Evolutionary conservation across 176 grass and related monocot species (phyloP).

Genomic region (Alloteropsis semialata): DNA sequence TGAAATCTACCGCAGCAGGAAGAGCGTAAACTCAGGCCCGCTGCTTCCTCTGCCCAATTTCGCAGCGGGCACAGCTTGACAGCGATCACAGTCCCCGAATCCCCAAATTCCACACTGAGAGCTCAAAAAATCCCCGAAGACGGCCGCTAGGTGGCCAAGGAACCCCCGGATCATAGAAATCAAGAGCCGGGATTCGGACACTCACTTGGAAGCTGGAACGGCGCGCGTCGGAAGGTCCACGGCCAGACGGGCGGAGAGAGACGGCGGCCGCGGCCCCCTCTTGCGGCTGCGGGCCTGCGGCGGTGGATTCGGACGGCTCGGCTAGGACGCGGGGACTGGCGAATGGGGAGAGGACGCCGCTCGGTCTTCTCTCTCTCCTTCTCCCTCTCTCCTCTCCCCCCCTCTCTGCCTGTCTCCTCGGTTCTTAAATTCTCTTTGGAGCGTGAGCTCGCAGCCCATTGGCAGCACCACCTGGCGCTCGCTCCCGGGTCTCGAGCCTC

Average conservation of each 20-base stretch:
- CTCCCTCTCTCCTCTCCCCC: neutral
- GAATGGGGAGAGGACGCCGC: neutral
- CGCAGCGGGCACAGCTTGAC: neutral
- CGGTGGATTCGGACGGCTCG: neutral
- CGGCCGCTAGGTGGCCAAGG: neutral
- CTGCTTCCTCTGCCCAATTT: neutral
- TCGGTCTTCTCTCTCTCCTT: neutral
- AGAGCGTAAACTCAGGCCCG: neutral
- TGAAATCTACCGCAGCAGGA: neutral
- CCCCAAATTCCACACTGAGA: neutral
- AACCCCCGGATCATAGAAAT: conserved; percentile 1
- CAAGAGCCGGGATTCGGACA: neutral
- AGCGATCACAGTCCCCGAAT: neutral
- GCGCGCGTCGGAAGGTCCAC: neutral
- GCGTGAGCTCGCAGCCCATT: conserved; percentile 37
- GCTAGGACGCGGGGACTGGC: conserved; percentile 17
- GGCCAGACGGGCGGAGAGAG: neutral
- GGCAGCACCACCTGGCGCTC: conserved; percentile 13
- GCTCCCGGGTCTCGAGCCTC: neutral
- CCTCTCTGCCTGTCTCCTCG: neutral
- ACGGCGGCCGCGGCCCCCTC: neutral
- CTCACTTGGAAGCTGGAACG: conserved; percentile 30
- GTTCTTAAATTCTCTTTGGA: conserved; percentile 46
- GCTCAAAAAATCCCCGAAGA: neutral
- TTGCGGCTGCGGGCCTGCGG: neutral